Base-by-base conservation (phyloP, 805 yeast species). In the Wickerhamomyces hampshirensis region DNA sequence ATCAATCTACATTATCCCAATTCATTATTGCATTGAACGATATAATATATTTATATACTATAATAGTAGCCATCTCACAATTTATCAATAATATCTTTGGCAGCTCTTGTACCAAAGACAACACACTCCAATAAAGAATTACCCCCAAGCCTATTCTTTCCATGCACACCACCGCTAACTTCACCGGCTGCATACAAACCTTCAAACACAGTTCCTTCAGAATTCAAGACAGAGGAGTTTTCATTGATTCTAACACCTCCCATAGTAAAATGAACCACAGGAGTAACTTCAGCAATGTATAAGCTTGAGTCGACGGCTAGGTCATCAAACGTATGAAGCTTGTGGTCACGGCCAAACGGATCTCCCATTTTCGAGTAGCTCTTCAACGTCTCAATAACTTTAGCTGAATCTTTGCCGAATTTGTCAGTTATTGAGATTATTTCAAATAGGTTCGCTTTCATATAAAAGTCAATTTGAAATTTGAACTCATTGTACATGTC, bases 141-240 rank as follows among this genome's bases (percentile, higher is more conserved):
- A 12, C 56, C 56, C n/a, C 49, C 56, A 2, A 80, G 56, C 55
- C 84, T 66, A 47, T 76, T 75, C 12, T 63, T 68, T 9, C 86
- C 86, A 51, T 79, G 85, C 5, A 79, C 72, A 29, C 84, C 86
- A 14, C 84, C 85, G 32, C 80, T 71, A 15, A 75, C 71, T 52
- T 80, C 86, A 11, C 86, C 87, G 15, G 73, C 74, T 0, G 84
- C 84, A 53, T 64, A 78, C 8, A 79, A 49, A 12, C 79, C 77
- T 2, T 57, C 48, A 7, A 65, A 46, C 2, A 55, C 38, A 13
- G 55, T 49, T 30, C 54, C 58, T 23, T 60, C 46, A 28, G 57
- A 48, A 18, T 46, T 51, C n/a, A 68, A 32, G 2, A 74, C 75
- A 38, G 68, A 68, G 0, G 73, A 60, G 28, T 64, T 50, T 17